Evolutionary conservation across 192 early-diverging fungal genomes (phyloP).

Genomic region (Coemansia asiatica): DNA sequence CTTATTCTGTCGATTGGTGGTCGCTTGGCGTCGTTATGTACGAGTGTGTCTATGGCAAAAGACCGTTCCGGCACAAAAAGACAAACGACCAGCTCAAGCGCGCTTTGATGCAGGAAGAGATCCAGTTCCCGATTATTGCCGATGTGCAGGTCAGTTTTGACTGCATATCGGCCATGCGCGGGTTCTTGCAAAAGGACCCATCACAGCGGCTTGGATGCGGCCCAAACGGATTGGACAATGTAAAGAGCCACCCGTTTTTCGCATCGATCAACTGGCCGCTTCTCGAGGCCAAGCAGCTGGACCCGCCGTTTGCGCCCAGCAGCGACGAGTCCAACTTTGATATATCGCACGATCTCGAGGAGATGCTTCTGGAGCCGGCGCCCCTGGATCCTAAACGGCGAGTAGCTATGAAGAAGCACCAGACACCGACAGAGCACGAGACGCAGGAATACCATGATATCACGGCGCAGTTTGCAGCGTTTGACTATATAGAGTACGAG

Average conservation of each 20-base stretch:
- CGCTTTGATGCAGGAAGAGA: constrained; percentile 64
- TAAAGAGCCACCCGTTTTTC: constrained; percentile 83
- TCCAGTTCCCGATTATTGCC: constrained; percentile 61
- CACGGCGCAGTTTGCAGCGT: constrained; percentile 69
- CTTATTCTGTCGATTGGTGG: constrained; percentile 92
- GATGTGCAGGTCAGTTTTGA: constrained; percentile 60
- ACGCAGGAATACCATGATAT: constrained; percentile 67
- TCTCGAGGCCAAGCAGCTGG: constrained; percentile 68
- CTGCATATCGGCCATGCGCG: constrained; percentile 70
- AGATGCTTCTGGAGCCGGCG: constrained; percentile 94
- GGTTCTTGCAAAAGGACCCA: constrained; percentile 76
- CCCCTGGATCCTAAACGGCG: constrained; percentile 80
- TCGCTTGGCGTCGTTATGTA: constrained; percentile 86
- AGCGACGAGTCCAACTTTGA: constrained; percentile 92
- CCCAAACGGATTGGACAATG: constrained; percentile 63
- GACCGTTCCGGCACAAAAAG: constrained; percentile 69
- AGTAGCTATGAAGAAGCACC: constrained; percentile 54
- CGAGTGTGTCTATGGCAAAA: constrained; percentile 79
- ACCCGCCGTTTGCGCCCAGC: constrained; percentile 83
- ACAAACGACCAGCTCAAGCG: constrained; percentile 60
- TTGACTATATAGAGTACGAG: constrained; percentile 83
- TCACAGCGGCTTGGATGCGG: constrained; percentile 75
- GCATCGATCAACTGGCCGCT: constrained; percentile 71
- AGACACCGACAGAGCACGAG: constrained; percentile 31
- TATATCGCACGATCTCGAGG: constrained; percentile 93